phyloP scores from a whole-genome alignment of 2,329 filamentous ascomycete species.

The Exophiala mesophila region DNA sequence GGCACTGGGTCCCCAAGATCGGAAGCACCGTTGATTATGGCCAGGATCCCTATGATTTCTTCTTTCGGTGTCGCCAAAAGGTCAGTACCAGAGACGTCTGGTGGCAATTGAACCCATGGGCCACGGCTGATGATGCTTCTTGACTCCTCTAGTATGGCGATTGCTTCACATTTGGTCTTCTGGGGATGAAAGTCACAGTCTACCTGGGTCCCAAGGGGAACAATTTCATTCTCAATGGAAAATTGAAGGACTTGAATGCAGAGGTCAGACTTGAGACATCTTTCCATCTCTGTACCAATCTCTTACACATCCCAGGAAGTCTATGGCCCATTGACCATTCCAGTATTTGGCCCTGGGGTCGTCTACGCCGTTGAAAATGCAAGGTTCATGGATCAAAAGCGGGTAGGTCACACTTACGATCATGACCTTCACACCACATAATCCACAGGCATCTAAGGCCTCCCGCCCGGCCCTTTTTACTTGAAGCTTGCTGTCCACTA shows the following conservation, averaged over 20 bases:
- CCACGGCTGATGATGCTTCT: neutral
- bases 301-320: constrained; percentile 62
- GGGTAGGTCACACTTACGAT: constrained; percentile 60
- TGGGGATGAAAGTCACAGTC: constrained; percentile 85
- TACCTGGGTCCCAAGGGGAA: constrained; percentile 77
- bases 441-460: too few species aligned
- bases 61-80: constrained; percentile 65
- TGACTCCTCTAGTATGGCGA: constrained; percentile 65
- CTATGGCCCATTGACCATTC: constrained; percentile 68
- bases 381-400: constrained; percentile 95
- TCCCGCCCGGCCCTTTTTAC: too few species aligned
- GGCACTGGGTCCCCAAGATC: constrained; percentile 65
- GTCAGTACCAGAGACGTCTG: too few species aligned
- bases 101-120: too few species aligned
- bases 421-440: too few species aligned
- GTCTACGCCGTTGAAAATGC: constrained; percentile 88
- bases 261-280: constrained; percentile 52
- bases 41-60: constrained; percentile 70
- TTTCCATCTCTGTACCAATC: too few species aligned
- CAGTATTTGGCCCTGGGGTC: constrained; percentile 75
- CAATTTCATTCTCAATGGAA: constrained; percentile 88
- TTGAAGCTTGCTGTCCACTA: too few species aligned
- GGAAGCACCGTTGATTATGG: constrained; percentile 92
- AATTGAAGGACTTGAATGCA: constrained; percentile 81
- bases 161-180: constrained; percentile 81